These are phyloP conservation scores for Alternaria conjuncta DNA, from an alignment of 2,329 filamentous ascomycete genomes.

Conservation along the genomic window DNA sequence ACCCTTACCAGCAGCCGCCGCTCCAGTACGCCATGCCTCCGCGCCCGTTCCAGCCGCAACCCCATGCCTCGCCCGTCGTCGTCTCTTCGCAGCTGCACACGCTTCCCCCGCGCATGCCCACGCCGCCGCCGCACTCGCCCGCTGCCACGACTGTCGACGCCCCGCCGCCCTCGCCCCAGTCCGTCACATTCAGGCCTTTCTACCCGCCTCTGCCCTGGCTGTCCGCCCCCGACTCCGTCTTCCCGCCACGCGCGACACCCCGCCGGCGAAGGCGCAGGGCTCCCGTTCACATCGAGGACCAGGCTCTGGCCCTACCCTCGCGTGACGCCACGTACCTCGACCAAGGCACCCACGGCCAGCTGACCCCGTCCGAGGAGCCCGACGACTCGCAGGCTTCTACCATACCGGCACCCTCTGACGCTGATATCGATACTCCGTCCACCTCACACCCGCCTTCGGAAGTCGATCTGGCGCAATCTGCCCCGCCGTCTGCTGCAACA, in stretches of 20 bases:
- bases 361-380: slow-evolving; percentile 51
- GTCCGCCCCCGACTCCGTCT: slow-evolving; percentile 61
- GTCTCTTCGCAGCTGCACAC: slow-evolving; percentile 55
- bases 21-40: slow-evolving; percentile 49
- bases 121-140: slow-evolving; percentile 45
- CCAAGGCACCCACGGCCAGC: slow-evolving; percentile 25
- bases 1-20: slow-evolving; percentile 44
- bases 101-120: slow-evolving; percentile 32
- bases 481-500: slow-evolving; percentile 59
- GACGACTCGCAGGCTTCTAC: slow-evolving; percentile 54
- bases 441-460: slow-evolving; percentile 66
- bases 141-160: slow-evolving; percentile 38
- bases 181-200: slow-evolving; percentile 52
- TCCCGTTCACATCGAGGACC: slow-evolving; percentile 47
- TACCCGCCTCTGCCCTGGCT: slow-evolving; percentile 65
- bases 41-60: slow-evolving; percentile 47
- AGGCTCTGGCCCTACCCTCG: slow-evolving; percentile 59
- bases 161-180: slow-evolving; percentile 31
- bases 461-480: slow-evolving; percentile 60
- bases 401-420: slow-evolving; percentile 53
- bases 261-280: slow-evolving; percentile 54
- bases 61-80: slow-evolving; percentile 53
- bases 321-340: slow-evolving; percentile 36
- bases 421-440: slow-evolving; percentile 62
- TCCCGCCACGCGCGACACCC: slow-evolving; percentile 59